These are phyloP conservation scores for Babesia caballi DNA, from an alignment of 169 alveolate genomes.

Conservation along the genomic window DNA sequence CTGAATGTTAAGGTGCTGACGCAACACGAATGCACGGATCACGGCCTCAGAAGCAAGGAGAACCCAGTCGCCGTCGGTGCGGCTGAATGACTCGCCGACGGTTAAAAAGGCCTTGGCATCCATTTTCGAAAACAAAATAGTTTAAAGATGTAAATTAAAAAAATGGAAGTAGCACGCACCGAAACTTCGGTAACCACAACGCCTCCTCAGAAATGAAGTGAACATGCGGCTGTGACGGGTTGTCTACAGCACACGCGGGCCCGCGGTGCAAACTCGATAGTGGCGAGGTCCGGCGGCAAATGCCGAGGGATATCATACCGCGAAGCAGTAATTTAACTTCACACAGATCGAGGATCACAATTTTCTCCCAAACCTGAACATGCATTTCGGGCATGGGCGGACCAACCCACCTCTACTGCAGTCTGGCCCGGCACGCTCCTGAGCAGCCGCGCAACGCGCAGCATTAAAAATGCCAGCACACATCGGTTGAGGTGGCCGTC, in stretches of 20 bases:
- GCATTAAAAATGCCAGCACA: slow-evolving; percentile 41
- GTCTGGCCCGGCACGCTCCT: slow-evolving; percentile 55
- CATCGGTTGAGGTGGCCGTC: slow-evolving; percentile 43
- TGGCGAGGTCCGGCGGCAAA: neutral
- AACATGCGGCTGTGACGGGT: neutral
- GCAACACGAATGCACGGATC: slow-evolving; percentile 26
- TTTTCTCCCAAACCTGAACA: slow-evolving; percentile 56
- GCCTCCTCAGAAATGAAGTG: slow-evolving; percentile 30
- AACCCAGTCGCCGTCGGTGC: slow-evolving; percentile 52
- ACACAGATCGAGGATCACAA: slow-evolving; percentile 58
- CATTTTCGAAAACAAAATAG: neutral
- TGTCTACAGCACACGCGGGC: neutral
- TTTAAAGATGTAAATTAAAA: neutral
- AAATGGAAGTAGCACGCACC: slow-evolving; percentile 16
- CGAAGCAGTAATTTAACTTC: slow-evolving; percentile 42
- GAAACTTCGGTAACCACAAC: slow-evolving; percentile 19
- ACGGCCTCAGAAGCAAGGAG: slow-evolving; percentile 50
- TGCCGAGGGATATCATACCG: slow-evolving; percentile 21
- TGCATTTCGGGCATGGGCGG: neutral
- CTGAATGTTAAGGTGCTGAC: slow-evolving; percentile 18
- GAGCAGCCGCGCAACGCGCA: slow-evolving; percentile 20
- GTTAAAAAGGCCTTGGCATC: slow-evolving; percentile 10
- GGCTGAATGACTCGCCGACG: slow-evolving; percentile 38
- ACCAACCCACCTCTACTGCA: slow-evolving; percentile 42
- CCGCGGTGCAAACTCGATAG: neutral